Conservation (phyloP, 768 basidiomycete genomes). For the Mycena capillaripes region DNA sequence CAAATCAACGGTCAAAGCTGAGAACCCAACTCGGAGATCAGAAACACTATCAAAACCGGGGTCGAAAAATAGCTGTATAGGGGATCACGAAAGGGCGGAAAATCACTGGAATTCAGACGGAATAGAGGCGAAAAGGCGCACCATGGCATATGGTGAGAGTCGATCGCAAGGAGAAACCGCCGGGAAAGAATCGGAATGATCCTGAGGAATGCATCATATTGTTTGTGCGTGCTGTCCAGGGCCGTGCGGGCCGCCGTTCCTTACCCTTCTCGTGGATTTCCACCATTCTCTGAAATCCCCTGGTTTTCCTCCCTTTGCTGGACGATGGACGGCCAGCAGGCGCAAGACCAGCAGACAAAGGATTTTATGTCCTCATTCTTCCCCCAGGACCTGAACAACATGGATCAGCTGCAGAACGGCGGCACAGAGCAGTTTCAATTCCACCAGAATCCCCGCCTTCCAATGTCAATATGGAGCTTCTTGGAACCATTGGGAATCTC, state of each 20-base stretch:
- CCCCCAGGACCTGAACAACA: constrained; percentile 41
- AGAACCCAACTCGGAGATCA: too few relatives aligned
- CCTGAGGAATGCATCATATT: too few relatives aligned
- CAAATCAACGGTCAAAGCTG: too few relatives aligned
- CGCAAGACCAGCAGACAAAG: constrained; percentile 45
- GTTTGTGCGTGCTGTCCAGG: too few relatives aligned
- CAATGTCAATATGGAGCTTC: constrained; percentile 30
- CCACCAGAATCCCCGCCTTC: constrained; percentile 23
- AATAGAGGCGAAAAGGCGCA: too few relatives aligned
- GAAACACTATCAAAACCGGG: too few relatives aligned
- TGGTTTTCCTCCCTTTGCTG: background rate
- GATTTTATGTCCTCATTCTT: constrained; percentile 53
- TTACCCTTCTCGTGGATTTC: background rate
- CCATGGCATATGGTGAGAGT: too few relatives aligned
- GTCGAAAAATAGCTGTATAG: too few relatives aligned
- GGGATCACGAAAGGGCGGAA: too few relatives aligned
- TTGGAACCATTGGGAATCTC: constrained; percentile 32
- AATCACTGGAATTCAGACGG: too few relatives aligned
- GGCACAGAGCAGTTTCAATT: constrained; percentile 39
- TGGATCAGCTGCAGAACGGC: constrained; percentile 41
- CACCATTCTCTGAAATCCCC: background rate
- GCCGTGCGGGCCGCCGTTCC: background rate
- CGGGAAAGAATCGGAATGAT: too few relatives aligned
- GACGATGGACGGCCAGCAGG: constrained; percentile 41
- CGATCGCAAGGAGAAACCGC: too few relatives aligned